Percentiles rank a stretch among this genome's conserved stretches.
These are phyloP conservation scores for Teunomyces pallodes DNA, from an alignment of 805 yeast species.

Conservation along the genomic window DNA sequence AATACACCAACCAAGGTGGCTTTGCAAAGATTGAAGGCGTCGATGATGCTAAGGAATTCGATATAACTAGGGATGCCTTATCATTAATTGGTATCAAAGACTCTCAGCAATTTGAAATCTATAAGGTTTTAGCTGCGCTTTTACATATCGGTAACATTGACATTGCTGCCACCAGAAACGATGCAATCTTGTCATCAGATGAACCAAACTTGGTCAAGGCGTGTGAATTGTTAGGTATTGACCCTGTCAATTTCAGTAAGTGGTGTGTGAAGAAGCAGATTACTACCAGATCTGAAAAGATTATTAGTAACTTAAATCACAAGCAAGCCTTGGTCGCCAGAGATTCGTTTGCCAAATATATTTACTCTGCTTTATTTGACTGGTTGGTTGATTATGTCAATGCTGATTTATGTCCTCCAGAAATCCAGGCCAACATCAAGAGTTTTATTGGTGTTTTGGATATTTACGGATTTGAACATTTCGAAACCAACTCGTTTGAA, in stretches of 20 bases:
- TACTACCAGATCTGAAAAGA: slow-evolving; percentile 87
- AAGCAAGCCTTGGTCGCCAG: slow-evolving; percentile 87
- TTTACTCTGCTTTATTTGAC: slow-evolving; percentile 88
- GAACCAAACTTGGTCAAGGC: slow-evolving; percentile 84
- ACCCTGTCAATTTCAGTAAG: slow-evolving; percentile 69
- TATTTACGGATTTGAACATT: slow-evolving; percentile 97
- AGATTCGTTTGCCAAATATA: slow-evolving; percentile 95
- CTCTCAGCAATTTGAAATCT: slow-evolving; percentile 62
- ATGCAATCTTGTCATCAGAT: slow-evolving; percentile 77
- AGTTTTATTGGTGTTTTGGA: slow-evolving; percentile 94
- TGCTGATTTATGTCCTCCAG: slow-evolving; percentile 74
- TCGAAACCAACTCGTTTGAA: slow-evolving; percentile 90
- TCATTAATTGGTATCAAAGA: slow-evolving; percentile 69
- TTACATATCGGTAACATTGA: slow-evolving; percentile 92
- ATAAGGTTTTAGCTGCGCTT: slow-evolving; percentile 79
- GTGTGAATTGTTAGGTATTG: slow-evolving; percentile 79
- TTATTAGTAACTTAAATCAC: slow-evolving; percentile 75
- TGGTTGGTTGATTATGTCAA: slow-evolving; percentile 91
- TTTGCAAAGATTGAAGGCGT: slow-evolving; percentile 66
- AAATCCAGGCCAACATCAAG: slow-evolving; percentile 53
- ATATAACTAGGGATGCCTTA: slow-evolving; percentile 73
- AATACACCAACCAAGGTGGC: slow-evolving; percentile 89
- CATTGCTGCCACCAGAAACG: slow-evolving; percentile 78
- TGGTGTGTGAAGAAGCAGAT: slow-evolving; percentile 94
- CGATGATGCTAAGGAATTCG: slow-evolving; percentile 79